A percentile compares a stretch with the other conserved stretches of the same genome.
Conservation (phyloP, 768 basidiomycete species). For the Tubosaeta sp. region DNA sequence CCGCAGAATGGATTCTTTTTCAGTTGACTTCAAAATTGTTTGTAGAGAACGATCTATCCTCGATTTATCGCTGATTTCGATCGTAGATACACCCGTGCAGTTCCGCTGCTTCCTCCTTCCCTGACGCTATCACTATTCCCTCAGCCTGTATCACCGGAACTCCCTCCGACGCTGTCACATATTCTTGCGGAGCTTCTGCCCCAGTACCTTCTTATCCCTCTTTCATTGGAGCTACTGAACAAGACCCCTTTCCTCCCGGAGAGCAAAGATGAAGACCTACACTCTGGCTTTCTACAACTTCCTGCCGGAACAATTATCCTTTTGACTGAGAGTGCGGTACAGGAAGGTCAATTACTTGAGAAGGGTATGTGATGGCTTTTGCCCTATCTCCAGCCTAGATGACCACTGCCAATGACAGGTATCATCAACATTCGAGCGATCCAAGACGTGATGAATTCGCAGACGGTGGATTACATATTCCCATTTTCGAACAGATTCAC, state of each 20-base stretch:
- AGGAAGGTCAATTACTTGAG: slow-evolving; percentile 63
- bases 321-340: slow-evolving; percentile 61
- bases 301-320: slow-evolving; percentile 57
- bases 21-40: slow-evolving; percentile 60
- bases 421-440: slow-evolving; percentile 57
- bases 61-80: slow-evolving; percentile 1
- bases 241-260: slow-evolving; percentile 55
- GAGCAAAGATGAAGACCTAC: slow-evolving; percentile 66
- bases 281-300: slow-evolving; percentile 71
- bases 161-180: slow-evolving; percentile 46
- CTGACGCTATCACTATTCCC: slow-evolving; percentile 64
- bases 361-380: slow-evolving; percentile 28
- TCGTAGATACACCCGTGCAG: slow-evolving; percentile 59
- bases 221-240: slow-evolving; percentile 64
- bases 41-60: slow-evolving; percentile 22
- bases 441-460: slow-evolving; percentile 59
- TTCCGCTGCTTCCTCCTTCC: slow-evolving; percentile 64
- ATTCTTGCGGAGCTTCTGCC: slow-evolving; percentile 60
- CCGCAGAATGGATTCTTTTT: slow-evolving; percentile 75
- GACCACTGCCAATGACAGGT: slow-evolving; percentile 36
- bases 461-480: slow-evolving; percentile 70
- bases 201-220: slow-evolving; percentile 47
- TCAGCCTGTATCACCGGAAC: slow-evolving; percentile 28
- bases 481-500: slow-evolving; percentile 64
- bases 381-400: not conserved